Evolutionary conservation across 805 yeast species (phyloP), one percentile per base, ranked within the genome.

Genomic region (Saccharomycopsis sp.): DNA sequence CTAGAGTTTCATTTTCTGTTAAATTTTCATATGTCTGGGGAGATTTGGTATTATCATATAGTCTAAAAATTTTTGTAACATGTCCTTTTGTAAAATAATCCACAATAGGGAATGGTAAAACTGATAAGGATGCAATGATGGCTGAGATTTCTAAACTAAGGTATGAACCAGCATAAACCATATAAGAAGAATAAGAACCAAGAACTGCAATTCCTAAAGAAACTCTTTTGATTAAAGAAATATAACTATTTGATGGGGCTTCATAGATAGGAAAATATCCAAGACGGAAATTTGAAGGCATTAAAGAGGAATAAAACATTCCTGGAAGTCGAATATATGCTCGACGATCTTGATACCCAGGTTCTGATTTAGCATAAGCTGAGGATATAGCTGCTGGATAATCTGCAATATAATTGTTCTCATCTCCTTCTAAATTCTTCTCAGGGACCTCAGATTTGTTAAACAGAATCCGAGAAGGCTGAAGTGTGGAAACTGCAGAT

Each of bases 1-100:
- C 64, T 38, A 84, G 58, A 17, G 70, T 66, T 55, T 84, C 94
- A 54, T 84, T 75, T 4, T 59, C 52, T 13, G 69, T 61, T 50
- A 85, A 62, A 51, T 69, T 71, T 36, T 77, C 83, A 40, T 74
- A 61, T 1, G 82, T 76, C 53, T 83, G 88, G 0, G 78, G 74
- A 52, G 36, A 58, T 15, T 70, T 63, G 3, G 70, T 67, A 31
- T 70, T 67, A 50, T 76, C 76, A 54, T 83, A 84, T 18, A 84
- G 62, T 34, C 94, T 60, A 60, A 72, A 82, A 13, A 85, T 73
- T 46, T 85, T 63, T 2, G 83, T 64, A 23, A 85, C 94, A 49
- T 79, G 80, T 39, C 83, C 76, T 26, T 66, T 62, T 2, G 84
- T 72, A 37, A 74, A 65, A 52, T 66, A 75, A 15, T 64, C 64